Base-by-base conservation (phyloP, 2,329 filamentous ascomycete species). In the Neoscytalidium dimidiatum region DNA sequence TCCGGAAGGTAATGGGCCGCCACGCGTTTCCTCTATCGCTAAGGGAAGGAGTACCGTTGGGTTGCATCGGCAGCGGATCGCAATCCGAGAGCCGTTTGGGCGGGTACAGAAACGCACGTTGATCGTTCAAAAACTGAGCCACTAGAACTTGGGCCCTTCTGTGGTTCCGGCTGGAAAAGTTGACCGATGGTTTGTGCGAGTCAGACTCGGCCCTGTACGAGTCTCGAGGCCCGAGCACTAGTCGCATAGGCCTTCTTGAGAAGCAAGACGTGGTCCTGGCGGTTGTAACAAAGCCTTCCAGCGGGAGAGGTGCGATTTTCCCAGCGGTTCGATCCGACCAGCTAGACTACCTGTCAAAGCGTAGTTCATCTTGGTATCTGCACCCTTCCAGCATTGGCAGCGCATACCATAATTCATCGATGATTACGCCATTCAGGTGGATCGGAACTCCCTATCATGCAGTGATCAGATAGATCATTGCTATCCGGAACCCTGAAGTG, bases 11-110 rank as follows among this genome's bases (percentile, higher is more conserved):
- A 31, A 11, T 60, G 19, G n/a, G 13, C 56, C 56, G 28, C 56
- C 56, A 44, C 41, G 56, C 56, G n/a, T 60, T 31, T n/a, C 41
- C 56, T 19, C 41, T 29, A 29, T 17, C 8, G 56, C 56, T 17
- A 46, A 44, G 56, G 26, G 41, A 60, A 60, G 56, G 52, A 41
- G 28, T 60, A 44, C 56, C 56, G 56, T 44, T 46, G 41, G 38
- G 41, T 60, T 46, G 56, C 56, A 60, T 60, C 43, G 38, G 56
- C 14, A 60, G 56, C 26, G 41, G 56, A 60, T 60, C 56, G 56
- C 23, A 60, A 60, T 60, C 56, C 56, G 28, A 60, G 56, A 46
- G 56, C 56, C 56, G 19, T 46, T 60, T 29, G 6, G 41, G 28
- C 56, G 56, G 56, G 23, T 31, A 19, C 28, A 38, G n/a, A 19